Base-by-base conservation (phyloP, 129 eudicot species). In the Escallonia herrerae region DNA sequence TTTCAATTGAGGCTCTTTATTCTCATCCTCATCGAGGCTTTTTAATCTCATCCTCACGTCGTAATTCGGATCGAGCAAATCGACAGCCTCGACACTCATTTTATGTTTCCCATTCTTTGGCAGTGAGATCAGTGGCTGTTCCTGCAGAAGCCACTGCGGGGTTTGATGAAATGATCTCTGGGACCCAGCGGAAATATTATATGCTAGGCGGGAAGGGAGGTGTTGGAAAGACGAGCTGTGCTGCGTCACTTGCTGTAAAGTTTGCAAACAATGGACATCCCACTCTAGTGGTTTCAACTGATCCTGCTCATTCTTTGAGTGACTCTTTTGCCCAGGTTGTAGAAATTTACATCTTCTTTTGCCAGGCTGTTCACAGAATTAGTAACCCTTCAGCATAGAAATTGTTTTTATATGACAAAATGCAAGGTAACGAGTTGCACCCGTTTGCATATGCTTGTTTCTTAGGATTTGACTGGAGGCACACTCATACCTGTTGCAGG, bases 181-280 rank as follows among this genome's bases (percentile, higher is more conserved):
- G 96, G 60, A 89, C 96, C 2, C 78, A 86, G 58, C 73, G 98
- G 59, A 93, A 93, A 78, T 93, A 88, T 78, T 93, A 93, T 71
- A 77, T 93, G 96, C 72, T 93, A 43, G 98, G 96, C 13, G 98
- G 96, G 38, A 93, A 93, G 66, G 98, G 98, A 55, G 98, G 98
- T 55, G 98, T 93, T 64, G 98, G 98, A 40, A 93, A 93, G 69
- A 93, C 98, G 9, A 93, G 98, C 60, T 93, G 98, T 72, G 98
- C 98, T 51, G 96, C 98, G 47, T 93, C 98, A 68, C 93, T 93
- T 60, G 98, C 98, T 40, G 98, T 93, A 0, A 93, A 93, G 54
- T 93, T 93, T 82, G 98, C 98, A 62, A 93, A 86, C 52, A 88
- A 75, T 43, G 98, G 98, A 58, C 98, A 93, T 74, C 95, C 98